Evolutionary conservation across 148 eudicot species (phyloP).

Genomic region (Bassia scoparia): DNA sequence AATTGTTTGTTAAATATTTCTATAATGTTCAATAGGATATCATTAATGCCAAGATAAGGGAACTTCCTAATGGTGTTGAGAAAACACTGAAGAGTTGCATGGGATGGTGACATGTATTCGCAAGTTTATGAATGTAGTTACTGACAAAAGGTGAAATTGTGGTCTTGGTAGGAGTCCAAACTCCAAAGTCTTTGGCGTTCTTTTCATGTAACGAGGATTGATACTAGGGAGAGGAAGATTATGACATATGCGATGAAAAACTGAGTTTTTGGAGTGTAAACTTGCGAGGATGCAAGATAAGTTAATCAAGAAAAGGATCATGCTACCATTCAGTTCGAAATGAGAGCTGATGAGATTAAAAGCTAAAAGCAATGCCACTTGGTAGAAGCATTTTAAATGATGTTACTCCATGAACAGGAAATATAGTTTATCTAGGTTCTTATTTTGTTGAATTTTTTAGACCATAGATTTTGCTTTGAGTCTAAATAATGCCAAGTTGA

Average conservation of each 20-base stretch:
- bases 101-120: conserved; percentile 6
- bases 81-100: neutral
- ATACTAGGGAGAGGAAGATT: neutral
- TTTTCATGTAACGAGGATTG: too few relatives aligned
- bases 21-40: neutral
- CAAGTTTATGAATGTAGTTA: neutral
- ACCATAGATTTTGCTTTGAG: too few relatives aligned
- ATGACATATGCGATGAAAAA: conserved; percentile 1
- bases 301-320: neutral
- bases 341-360: neutral
- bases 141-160: neutral
- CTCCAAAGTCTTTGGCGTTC: neutral
- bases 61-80: neutral
- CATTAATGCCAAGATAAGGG: neutral
- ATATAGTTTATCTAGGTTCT: too few relatives aligned
- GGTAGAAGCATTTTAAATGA: neutral
- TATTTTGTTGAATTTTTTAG: too few relatives aligned
- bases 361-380: neutral
- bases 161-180: neutral
- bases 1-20: neutral
- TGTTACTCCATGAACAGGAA: neutral
- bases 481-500: too few relatives aligned
- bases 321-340: neutral
- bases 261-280: neutral
- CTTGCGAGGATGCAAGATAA: neutral